A percentile compares a stretch with the other conserved stretches of the same genome.
Evolutionary conservation across 306 rosid species (phyloP).

Genomic region (Medicago ruthenica): DNA sequence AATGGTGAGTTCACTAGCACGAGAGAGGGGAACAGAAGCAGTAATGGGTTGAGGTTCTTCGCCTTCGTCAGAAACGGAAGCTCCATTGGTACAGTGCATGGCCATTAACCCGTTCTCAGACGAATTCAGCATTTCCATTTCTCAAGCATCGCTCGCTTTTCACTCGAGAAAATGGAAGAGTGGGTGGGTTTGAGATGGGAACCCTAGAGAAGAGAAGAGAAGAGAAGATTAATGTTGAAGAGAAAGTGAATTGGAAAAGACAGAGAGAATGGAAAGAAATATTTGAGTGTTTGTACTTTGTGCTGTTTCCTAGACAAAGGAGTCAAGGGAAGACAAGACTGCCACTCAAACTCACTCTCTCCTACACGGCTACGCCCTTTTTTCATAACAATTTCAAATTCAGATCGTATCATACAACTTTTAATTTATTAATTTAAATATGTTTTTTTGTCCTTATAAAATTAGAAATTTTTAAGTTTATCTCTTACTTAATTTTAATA

Average conservation of each 20-base stretch:
- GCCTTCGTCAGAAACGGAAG: conserved; percentile 38
- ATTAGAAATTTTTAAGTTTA: too few species aligned
- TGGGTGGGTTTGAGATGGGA: not conserved
- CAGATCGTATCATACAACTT: too few species aligned
- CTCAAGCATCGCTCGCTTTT: conserved; percentile 42
- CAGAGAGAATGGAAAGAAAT: conserved; percentile 21
- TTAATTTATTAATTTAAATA: too few species aligned
- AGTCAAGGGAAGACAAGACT: conserved; percentile 22
- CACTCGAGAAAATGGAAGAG: not conserved
- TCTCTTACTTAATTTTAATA: too few species aligned
- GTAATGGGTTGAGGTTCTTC: not conserved
- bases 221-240: not conserved
- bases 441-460: too few species aligned
- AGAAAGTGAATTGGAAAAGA: not conserved
- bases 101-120: conserved; percentile 18
- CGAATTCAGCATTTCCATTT: conserved; percentile 51
- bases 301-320: conserved; percentile 32
- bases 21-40: conserved; percentile 37
- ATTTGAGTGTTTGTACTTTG: not conserved
- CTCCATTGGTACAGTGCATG: conserved; percentile 42
- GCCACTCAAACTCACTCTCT: conserved; percentile 6
- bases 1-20: conserved; percentile 74
- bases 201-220: conserved; percentile 35
- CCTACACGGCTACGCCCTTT: not conserved
- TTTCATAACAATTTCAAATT: conserved; percentile 6